These are phyloP conservation scores for Coniochaeta sp. DNA, from an alignment of 2,329 filamentous ascomycete species.

Conservation along the genomic window DNA sequence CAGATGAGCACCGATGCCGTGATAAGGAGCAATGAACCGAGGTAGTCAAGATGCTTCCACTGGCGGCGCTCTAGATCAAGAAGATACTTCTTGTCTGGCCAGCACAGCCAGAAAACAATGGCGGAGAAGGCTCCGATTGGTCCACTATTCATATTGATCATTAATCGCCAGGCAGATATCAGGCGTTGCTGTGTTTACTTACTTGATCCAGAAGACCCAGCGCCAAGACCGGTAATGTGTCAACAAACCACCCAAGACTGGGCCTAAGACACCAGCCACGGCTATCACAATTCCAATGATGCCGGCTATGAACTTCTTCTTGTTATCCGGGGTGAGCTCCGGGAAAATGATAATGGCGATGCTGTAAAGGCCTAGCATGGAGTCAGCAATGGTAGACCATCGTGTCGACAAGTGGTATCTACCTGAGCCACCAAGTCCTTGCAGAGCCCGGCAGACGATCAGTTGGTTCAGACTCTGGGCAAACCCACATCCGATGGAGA, in stretches of 20 bases:
- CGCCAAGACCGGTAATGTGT: slow-evolving; percentile 42
- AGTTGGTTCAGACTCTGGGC: slow-evolving; percentile 34
- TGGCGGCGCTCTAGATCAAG: slow-evolving; percentile 27
- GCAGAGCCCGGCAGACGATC: slow-evolving; percentile 39
- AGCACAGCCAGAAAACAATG: slow-evolving; percentile 37
- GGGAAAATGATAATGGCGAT: slow-evolving; percentile 48
- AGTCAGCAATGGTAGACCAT: background rate
- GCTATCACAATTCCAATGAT: slow-evolving; percentile 42
- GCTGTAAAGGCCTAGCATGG: slow-evolving; percentile 37
- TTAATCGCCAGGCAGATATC: background rate
- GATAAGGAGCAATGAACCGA: slow-evolving; percentile 46
- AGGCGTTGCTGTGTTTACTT: slow-evolving; percentile 10
- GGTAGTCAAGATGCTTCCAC: slow-evolving; percentile 44
- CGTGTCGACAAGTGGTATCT: too few species aligned
- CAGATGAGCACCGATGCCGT: slow-evolving; percentile 46
- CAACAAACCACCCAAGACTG: slow-evolving; percentile 41
- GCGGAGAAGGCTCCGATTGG: slow-evolving; percentile 41
- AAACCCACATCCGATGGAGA: slow-evolving; percentile 48
- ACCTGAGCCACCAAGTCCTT: slow-evolving; percentile 46
- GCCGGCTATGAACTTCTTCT: slow-evolving; percentile 34
- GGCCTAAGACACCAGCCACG: slow-evolving; percentile 40
- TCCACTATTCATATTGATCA: slow-evolving; percentile 27
- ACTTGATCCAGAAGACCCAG: slow-evolving; percentile 56
- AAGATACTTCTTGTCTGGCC: slow-evolving; percentile 37
- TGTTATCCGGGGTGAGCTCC: slow-evolving; percentile 35